These are phyloP conservation scores for Saccharomyces kudriavzevii DNA, from an alignment of 805 yeast genomes.

Conservation along the genomic window DNA sequence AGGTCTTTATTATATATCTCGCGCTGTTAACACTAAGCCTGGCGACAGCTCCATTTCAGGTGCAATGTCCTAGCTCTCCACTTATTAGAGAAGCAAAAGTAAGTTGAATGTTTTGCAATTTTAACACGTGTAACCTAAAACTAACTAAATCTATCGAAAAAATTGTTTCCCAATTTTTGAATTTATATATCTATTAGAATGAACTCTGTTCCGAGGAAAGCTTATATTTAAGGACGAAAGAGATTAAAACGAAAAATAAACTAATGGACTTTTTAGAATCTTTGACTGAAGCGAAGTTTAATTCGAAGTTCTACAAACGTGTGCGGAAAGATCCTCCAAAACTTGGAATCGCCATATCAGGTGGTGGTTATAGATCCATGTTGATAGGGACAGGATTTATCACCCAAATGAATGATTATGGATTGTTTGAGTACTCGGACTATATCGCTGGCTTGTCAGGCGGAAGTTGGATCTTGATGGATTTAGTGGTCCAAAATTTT, in stretches of 20 bases:
- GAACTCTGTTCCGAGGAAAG: conserved; percentile 14
- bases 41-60: conserved; percentile 15
- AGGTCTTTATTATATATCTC: background rate
- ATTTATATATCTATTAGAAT: conserved; percentile 1
- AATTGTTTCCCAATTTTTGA: background rate
- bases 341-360: conserved; percentile 32
- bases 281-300: conserved; percentile 31
- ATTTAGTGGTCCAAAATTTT: conserved; percentile 36
- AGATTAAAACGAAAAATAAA: conserved; percentile 25
- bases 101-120: background rate
- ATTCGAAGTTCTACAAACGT: conserved; percentile 22
- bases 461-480: conserved; percentile 63
- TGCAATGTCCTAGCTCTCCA: conserved; percentile 23
- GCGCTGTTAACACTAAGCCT: background rate
- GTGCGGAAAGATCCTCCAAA: conserved; percentile 20
- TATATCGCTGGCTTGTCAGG: conserved; percentile 65
- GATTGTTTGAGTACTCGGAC: conserved; percentile 44
- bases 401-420: conserved; percentile 25
- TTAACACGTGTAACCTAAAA: background rate
- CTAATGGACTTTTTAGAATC: conserved; percentile 27
- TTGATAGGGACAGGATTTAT: conserved; percentile 29
- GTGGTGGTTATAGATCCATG: conserved; percentile 35
- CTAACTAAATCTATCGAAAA: background rate
- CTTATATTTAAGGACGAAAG: conserved; percentile 22
- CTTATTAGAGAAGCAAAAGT: conserved; percentile 18